Percentiles rank a stretch among this genome's conserved stretches.
phyloP scores from a whole-genome alignment of 2,329 filamentous ascomycete genomes.

The Nemania sp. region DNA sequence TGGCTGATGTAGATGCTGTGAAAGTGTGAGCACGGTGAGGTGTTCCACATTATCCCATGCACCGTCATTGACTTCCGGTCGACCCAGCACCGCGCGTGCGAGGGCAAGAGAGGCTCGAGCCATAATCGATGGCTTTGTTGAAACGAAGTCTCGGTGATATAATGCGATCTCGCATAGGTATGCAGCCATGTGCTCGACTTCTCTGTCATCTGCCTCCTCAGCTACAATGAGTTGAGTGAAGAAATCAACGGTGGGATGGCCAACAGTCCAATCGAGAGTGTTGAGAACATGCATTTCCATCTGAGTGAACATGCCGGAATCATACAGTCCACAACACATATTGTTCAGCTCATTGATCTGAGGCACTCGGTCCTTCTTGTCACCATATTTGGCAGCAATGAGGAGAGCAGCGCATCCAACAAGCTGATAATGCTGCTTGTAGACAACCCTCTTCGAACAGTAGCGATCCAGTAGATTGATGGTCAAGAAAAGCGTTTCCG shows the following conservation, averaged over 20 bases:
- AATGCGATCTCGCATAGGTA: conserved; percentile 95
- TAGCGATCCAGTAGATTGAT: conserved; percentile 97
- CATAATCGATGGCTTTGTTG: conserved; percentile 86
- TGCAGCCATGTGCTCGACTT: conserved; percentile 91
- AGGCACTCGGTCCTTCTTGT: conserved; percentile 98
- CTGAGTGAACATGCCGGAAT: conserved; percentile 99
- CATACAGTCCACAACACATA: conserved; percentile 98
- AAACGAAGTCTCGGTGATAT: conserved; percentile 97
- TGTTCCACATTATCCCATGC: conserved; percentile 78
- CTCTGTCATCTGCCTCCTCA: conserved; percentile 76
- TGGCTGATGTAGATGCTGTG: conserved; percentile 62
- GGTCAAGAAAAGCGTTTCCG: conserved; percentile 93
- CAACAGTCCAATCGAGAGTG: conserved; percentile 94
- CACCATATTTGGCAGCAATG: conserved; percentile 97
- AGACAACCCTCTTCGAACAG: conserved; percentile 95
- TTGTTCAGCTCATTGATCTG: conserved; percentile 96
- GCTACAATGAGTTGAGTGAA: conserved; percentile 87
- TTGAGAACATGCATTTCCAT: conserved; percentile 99
- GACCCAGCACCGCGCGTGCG: conserved; percentile 81
- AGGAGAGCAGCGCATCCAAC: conserved; percentile 94
- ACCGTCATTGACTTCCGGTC: conserved; percentile 72
- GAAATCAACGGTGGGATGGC: conserved; percentile 92
- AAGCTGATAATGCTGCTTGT: conserved; percentile 98
- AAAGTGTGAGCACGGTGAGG: conserved; percentile 63
- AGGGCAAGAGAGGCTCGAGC: conserved; percentile 85